Percentiles rank a stretch among this genome's conserved stretches.
Evolutionary conservation across 495 filamentous ascomycete species (phyloP).

Genomic region (Opeltia flavorubescens): DNA sequence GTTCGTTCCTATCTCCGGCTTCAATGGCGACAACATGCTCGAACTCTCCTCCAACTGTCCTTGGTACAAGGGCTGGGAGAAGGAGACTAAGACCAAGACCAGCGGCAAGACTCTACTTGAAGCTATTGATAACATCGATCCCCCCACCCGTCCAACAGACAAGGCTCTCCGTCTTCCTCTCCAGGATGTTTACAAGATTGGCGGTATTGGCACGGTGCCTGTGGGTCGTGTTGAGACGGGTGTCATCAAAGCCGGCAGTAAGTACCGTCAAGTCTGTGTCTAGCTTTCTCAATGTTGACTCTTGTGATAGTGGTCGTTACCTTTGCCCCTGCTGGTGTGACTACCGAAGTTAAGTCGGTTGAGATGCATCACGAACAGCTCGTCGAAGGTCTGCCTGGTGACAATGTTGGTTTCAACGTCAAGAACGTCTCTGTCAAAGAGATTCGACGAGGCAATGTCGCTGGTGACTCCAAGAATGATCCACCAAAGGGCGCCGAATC

Average conservation of each 20-base stretch:
- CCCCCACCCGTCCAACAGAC: slow-evolving; percentile 75
- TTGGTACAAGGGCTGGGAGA: slow-evolving; percentile 99
- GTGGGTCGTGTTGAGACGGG: slow-evolving; percentile 99
- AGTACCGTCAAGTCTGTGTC: not conserved
- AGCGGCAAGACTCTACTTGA: slow-evolving; percentile 97
- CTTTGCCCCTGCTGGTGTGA: slow-evolving; percentile 93
- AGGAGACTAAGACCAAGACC: slow-evolving; percentile 89
- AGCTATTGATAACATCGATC: slow-evolving; percentile 95
- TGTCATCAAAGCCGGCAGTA: slow-evolving; percentile 80
- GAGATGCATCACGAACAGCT: slow-evolving; percentile 99
- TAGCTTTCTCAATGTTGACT: not conserved
- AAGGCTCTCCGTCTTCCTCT: slow-evolving; percentile 99
- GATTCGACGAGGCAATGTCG: slow-evolving; percentile 99
- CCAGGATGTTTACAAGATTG: slow-evolving; percentile 99
- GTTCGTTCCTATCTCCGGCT: slow-evolving; percentile 99
- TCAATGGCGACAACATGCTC: slow-evolving; percentile 99
- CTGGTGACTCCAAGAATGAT: slow-evolving; percentile 99
- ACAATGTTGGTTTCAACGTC: slow-evolving; percentile 99
- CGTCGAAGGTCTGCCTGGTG: slow-evolving; percentile 85
- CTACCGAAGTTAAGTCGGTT: slow-evolving; percentile 99
- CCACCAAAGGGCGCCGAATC: slow-evolving; percentile 74
- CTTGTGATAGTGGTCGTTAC: slow-evolving; percentile 24
- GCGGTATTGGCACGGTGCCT: slow-evolving; percentile 98
- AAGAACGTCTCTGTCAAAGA: slow-evolving; percentile 99
- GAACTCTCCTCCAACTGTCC: slow-evolving; percentile 84